A percentile compares a stretch with the other conserved stretches of the same genome.
Conservation (phyloP, 2,329 filamentous ascomycete genomes). For the Aspergillus pseudoviridinutans region DNA sequence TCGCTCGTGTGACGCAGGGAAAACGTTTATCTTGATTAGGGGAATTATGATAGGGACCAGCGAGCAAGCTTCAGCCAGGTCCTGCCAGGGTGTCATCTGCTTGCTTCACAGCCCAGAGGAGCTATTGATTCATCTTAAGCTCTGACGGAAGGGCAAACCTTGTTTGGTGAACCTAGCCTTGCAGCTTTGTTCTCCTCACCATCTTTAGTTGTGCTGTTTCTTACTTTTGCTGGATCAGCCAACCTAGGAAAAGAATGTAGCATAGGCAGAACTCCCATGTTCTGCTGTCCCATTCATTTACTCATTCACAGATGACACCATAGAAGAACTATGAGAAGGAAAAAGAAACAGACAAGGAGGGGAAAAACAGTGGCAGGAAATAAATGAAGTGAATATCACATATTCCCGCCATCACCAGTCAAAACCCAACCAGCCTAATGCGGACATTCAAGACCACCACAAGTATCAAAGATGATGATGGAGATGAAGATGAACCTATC, state of each 20-base stretch:
- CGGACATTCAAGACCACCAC: constrained; percentile 1
- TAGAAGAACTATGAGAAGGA: constrained; percentile 4
- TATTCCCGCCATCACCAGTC: constrained; percentile 4
- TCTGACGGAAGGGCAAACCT: not conserved
- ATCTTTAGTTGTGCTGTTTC: not conserved
- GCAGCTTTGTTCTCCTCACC: too few species aligned
- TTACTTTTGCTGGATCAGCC: constrained; percentile 4
- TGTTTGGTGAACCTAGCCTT: too few species aligned
- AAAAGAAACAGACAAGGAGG: constrained; percentile 15
- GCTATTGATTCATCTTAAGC: not conserved
- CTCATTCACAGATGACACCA: constrained; percentile 23
- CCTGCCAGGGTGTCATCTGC: not conserved
- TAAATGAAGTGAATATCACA: constrained; percentile 5
- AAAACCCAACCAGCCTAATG: constrained; percentile 2
- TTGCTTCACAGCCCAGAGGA: not conserved
- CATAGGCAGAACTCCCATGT: constrained; percentile 26
- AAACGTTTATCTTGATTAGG: not conserved
- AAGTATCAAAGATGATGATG: not conserved
- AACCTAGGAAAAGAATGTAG: constrained; percentile 7
- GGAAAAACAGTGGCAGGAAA: constrained; percentile 3
- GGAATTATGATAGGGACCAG: not conserved
- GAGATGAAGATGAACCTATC: not conserved
- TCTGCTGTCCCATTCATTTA: constrained; percentile 29
- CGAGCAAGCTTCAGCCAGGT: not conserved
- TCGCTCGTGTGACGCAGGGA: not conserved